A percentile compares a stretch with the other conserved stretches of the same genome.
Conservation (phyloP, 129 eudicot genomes). For the Mikania micrantha region DNA sequence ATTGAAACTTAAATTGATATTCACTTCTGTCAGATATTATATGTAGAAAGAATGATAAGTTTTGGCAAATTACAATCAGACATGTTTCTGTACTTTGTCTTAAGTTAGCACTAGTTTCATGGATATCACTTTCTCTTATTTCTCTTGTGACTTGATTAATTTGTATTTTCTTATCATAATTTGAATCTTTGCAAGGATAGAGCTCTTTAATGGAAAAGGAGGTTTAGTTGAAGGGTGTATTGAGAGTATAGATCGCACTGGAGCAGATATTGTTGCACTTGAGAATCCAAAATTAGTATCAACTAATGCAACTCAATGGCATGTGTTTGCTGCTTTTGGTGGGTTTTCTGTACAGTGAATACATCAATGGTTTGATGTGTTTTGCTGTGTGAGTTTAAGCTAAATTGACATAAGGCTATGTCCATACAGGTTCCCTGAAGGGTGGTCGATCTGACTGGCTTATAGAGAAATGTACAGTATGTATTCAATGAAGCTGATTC, state of each 20-base stretch:
- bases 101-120: neutral
- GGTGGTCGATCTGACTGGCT: slow-evolving; percentile 99
- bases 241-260: slow-evolving; percentile 63
- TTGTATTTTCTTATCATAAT: slow-evolving; percentile 9
- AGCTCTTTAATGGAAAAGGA: slow-evolving; percentile 93
- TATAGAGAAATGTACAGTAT: slow-evolving; percentile 92
- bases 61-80: neutral
- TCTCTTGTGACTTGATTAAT: slow-evolving; percentile 7
- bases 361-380: slow-evolving; percentile 7
- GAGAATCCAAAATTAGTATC: slow-evolving; percentile 50
- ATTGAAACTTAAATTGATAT: neutral
- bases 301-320: slow-evolving; percentile 63
- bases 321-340: slow-evolving; percentile 92
- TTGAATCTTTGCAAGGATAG: slow-evolving; percentile 57
- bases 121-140: neutral
- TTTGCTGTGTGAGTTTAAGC: neutral
- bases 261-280: slow-evolving; percentile 64
- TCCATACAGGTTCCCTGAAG: slow-evolving; percentile 66
- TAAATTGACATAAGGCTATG: slow-evolving; percentile 1
- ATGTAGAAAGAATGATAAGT: neutral
- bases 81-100: slow-evolving; percentile 1
- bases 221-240: slow-evolving; percentile 73
- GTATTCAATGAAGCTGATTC: neutral
- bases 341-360: slow-evolving; percentile 18
- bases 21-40: neutral